Percentiles rank a stretch among this genome's conserved stretches.
phyloP scores from a whole-genome alignment of 2,329 filamentous ascomycete genomes.

The Claviceps arundinis region DNA sequence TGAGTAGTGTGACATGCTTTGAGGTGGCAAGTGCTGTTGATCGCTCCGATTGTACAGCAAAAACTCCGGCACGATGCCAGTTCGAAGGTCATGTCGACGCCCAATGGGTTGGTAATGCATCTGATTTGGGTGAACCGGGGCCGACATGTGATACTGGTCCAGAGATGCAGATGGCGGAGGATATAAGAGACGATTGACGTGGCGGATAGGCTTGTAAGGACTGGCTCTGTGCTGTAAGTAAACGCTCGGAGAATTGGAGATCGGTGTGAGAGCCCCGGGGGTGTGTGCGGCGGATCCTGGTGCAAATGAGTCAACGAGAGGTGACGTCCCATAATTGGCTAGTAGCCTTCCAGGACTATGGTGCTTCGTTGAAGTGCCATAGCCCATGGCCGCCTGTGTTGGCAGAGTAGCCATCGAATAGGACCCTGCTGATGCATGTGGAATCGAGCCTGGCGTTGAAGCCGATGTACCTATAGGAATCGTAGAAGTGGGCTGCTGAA shows the following conservation, averaged over 20 bases:
- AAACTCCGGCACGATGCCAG: constrained; percentile 58
- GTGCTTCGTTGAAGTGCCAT: constrained; percentile 39
- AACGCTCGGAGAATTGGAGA: constrained; percentile 71
- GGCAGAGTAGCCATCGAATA: constrained; percentile 11
- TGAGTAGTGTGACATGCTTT: constrained; percentile 17
- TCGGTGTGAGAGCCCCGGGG: constrained; percentile 45
- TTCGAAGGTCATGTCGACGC: constrained; percentile 52
- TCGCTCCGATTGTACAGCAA: constrained; percentile 22
- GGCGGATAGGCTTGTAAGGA: constrained; percentile 80
- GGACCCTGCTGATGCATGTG: constrained; percentile 3
- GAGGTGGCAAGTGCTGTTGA: constrained; percentile 14
- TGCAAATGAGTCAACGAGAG: constrained; percentile 48
- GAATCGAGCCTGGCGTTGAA: constrained; percentile 10
- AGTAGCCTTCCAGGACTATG: constrained; percentile 37
- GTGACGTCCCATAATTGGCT: constrained; percentile 44
- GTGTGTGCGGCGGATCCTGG: constrained; percentile 41
- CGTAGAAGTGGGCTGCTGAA: constrained; percentile 24
- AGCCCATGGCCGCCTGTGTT: constrained; percentile 23
- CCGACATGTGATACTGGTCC: constrained; percentile 53
- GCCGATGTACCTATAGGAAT: constrained; percentile 13
- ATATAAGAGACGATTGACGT: constrained; percentile 82
- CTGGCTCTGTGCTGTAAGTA: constrained; percentile 82
- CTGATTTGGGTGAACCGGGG: constrained; percentile 49
- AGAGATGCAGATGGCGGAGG: constrained; percentile 72
- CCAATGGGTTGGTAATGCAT: constrained; percentile 77